Percentiles rank a stretch among this genome's conserved stretches.
Conservation (phyloP, 129 eudicot genomes). For the Deinandra increscens region DNA sequence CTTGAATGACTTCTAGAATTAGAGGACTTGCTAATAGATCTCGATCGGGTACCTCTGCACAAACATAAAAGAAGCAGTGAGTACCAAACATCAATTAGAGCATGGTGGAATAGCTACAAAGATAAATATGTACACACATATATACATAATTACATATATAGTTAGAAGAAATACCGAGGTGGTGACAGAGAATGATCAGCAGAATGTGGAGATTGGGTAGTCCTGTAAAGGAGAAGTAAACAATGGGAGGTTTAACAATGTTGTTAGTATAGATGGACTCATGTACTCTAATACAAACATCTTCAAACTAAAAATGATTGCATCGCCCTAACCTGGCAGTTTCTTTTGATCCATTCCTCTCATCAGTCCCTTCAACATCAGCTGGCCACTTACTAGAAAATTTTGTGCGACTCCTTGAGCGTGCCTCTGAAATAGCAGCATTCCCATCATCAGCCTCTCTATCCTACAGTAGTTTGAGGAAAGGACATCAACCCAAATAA, state of each 20-base stretch:
- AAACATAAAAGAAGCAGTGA: conserved; percentile 18
- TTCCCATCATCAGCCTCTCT: conserved; percentile 43
- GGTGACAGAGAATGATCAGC: conserved; percentile 47
- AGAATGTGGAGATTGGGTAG: conserved; percentile 48
- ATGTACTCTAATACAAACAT: background rate
- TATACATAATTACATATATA: background rate
- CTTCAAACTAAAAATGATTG: background rate
- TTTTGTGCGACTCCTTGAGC: conserved; percentile 42
- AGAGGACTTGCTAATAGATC: conserved; percentile 66
- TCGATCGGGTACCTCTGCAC: conserved; percentile 49
- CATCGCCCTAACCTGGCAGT: conserved; percentile 46
- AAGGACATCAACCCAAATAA: conserved; percentile 99
- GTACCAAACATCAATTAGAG: background rate
- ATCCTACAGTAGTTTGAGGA: conserved; percentile 99
- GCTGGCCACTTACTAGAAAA: conserved; percentile 41
- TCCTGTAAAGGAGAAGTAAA: conserved; percentile 33
- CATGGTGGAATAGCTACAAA: background rate
- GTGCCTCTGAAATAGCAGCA: conserved; percentile 47
- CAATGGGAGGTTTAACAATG: conserved; percentile 12
- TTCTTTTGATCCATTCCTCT: conserved; percentile 55
- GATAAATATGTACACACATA: background rate
- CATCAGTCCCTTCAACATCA: conserved; percentile 51
- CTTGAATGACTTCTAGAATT: conserved; percentile 62
- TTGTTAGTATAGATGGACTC: background rate
- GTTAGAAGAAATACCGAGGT: conserved; percentile 46